A percentile compares a stretch with the other conserved stretches of the same genome.
Evolutionary conservation across 2,329 filamentous ascomycete genomes (phyloP).

Genomic region (Colletotrichum sp.): DNA sequence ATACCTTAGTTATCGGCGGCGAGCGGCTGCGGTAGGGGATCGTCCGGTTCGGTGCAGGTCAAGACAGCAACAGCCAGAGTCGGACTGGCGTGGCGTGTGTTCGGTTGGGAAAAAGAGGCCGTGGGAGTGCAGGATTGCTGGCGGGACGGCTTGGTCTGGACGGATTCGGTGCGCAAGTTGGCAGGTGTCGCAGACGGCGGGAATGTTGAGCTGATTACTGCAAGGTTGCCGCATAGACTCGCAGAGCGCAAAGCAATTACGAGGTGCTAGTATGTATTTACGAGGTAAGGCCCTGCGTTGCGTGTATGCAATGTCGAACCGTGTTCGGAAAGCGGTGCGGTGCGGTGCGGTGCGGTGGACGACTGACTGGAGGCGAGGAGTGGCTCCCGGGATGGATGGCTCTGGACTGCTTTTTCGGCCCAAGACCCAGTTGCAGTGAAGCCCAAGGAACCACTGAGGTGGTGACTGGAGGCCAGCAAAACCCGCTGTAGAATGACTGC

Average conservation of each 20-base stretch:
- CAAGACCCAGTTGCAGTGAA: conserved; percentile 13
- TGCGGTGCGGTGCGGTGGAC: neutral
- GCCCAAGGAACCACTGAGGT: neutral
- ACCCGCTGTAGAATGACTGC: neutral
- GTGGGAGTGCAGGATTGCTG: neutral
- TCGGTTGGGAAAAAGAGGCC: neutral
- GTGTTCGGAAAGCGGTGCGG: conserved; percentile 16
- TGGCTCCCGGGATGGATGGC: neutral
- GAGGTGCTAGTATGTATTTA: conserved; percentile 1
- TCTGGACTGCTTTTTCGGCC: conserved; percentile 1
- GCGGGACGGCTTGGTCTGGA: neutral
- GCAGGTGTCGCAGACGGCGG: neutral
- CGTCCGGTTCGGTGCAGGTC: neutral
- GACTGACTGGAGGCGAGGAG: neutral
- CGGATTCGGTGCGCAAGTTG: neutral
- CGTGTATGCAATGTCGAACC: conserved; percentile 14
- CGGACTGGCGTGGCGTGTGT: neutral
- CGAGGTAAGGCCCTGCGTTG: neutral
- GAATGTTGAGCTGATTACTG: neutral
- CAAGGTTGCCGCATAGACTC: neutral
- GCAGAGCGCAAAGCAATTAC: conserved; percentile 5
- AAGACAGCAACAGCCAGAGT: neutral
- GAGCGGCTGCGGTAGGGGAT: neutral
- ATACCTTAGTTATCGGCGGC: neutral
- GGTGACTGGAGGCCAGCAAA: neutral